Evolutionary conservation across 1,284 basidiomycete genomes (phyloP).

Genomic region (Puccinia hordei): DNA sequence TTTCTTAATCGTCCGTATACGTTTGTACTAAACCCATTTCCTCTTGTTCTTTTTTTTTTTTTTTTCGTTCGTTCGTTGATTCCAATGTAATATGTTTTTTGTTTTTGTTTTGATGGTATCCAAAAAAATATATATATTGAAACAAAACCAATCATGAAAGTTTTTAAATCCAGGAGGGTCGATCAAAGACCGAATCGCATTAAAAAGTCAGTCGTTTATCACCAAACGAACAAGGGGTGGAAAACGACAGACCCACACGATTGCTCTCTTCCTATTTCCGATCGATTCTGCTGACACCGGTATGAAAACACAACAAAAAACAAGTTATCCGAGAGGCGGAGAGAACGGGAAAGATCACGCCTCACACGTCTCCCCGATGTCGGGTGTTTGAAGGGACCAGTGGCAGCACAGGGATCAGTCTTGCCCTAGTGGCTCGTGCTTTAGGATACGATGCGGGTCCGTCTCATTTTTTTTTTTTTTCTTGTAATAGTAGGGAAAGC

Average conservation of each 20-base stretch:
- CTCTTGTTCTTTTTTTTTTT: no score
- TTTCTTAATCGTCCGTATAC: no score
- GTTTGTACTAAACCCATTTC: no score
- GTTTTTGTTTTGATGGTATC: slow-evolving; percentile 52
- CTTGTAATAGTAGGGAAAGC: no score
- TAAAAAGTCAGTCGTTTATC: slow-evolving; percentile 75
- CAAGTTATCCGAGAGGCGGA: slow-evolving; percentile 93
- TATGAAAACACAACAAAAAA: no score
- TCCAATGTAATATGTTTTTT: no score
- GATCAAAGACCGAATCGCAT: slow-evolving; percentile 92
- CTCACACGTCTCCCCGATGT: slow-evolving; percentile 73
- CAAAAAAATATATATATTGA: no score
- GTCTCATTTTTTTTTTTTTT: slow-evolving; percentile 61
- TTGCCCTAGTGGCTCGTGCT: slow-evolving; percentile 86
- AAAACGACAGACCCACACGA: background rate
- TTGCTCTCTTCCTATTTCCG: no score
- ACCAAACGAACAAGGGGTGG: no score
- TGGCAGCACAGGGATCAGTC: slow-evolving; percentile 93
- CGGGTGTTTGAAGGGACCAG: slow-evolving; percentile 97
- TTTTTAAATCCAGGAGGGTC: slow-evolving; percentile 96
- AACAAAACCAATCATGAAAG: no score
- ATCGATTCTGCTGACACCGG: no score
- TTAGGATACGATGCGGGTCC: slow-evolving; percentile 62
- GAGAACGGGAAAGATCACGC: slow-evolving; percentile 75
- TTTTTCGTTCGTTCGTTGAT: no score